These are phyloP conservation scores for Alternaria sp. DNA, from an alignment of 2,329 filamentous ascomycete species.

Conservation along the genomic window DNA sequence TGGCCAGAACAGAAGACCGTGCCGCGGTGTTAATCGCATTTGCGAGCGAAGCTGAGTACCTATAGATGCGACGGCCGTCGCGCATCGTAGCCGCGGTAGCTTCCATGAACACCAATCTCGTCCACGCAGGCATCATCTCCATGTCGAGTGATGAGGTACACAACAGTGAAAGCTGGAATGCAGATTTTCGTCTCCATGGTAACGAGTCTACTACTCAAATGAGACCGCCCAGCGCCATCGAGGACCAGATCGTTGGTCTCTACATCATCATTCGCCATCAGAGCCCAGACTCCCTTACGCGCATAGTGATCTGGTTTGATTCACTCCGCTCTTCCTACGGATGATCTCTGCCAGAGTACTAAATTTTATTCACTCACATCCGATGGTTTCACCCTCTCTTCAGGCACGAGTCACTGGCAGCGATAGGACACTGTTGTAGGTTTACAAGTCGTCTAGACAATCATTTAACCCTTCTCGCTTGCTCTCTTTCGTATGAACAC, in stretches of 20 bases:
- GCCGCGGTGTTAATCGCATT: background rate
- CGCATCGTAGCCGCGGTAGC: background rate
- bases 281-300: background rate
- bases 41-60: background rate
- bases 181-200: background rate
- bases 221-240: background rate
- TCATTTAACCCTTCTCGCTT: background rate
- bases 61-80: background rate
- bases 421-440: background rate
- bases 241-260: background rate
- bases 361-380: background rate
- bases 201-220: background rate
- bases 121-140: background rate
- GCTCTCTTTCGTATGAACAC: background rate
- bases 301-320: background rate
- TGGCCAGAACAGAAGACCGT: background rate
- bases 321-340: background rate
- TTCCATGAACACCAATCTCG: background rate
- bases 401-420: background rate
- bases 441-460: background rate
- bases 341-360: background rate
- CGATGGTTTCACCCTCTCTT: background rate
- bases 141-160: background rate
- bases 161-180: background rate
- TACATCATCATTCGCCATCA: background rate